Conservation (phyloP, 2,329 filamentous ascomycete genomes). For the Leptoxyphium fumago region DNA sequence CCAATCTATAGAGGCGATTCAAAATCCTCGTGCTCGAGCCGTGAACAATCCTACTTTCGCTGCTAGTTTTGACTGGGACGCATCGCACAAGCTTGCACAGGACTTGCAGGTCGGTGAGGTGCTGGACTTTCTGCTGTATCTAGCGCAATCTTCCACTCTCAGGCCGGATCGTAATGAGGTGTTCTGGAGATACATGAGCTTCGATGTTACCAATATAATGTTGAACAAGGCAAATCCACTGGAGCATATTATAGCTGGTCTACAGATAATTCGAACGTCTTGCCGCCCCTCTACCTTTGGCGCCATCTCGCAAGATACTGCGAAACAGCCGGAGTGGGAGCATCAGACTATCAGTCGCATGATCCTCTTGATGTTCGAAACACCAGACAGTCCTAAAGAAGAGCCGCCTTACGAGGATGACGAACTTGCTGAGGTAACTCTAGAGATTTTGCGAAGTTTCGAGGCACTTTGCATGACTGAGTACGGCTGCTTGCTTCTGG, state of each 20-base stretch:
- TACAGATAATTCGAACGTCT: constrained; percentile 53
- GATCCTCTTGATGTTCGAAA: constrained; percentile 46
- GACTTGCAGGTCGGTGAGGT: constrained; percentile 50
- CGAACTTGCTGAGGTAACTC: constrained; percentile 31
- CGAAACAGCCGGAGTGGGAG: constrained; percentile 23
- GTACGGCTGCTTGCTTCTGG: constrained; percentile 51
- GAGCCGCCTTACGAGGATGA: constrained; percentile 24
- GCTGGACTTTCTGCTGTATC: constrained; percentile 50
- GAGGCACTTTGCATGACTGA: constrained; percentile 46
- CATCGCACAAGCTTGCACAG: constrained; percentile 34
- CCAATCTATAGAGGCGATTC: constrained; percentile 39
- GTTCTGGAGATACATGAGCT: constrained; percentile 56
- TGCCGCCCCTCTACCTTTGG: constrained; percentile 50
- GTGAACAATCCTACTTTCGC: constrained; percentile 11
- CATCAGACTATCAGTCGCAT: constrained; percentile 45
- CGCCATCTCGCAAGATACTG: constrained; percentile 40
- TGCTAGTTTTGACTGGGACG: constrained; percentile 9
- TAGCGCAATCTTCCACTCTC: constrained; percentile 43
- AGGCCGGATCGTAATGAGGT: constrained; percentile 25
- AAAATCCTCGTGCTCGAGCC: constrained; percentile 30
- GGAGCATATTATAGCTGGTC: constrained; percentile 46
- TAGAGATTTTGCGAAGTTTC: constrained; percentile 31
- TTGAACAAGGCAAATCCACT: constrained; percentile 52
- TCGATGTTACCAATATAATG: constrained; percentile 52
- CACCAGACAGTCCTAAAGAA: constrained; percentile 28